Percentiles rank a stretch among this genome's conserved stretches.
Conservation (phyloP, 768 basidiomycete species). For the Lentinula boryana region DNA sequence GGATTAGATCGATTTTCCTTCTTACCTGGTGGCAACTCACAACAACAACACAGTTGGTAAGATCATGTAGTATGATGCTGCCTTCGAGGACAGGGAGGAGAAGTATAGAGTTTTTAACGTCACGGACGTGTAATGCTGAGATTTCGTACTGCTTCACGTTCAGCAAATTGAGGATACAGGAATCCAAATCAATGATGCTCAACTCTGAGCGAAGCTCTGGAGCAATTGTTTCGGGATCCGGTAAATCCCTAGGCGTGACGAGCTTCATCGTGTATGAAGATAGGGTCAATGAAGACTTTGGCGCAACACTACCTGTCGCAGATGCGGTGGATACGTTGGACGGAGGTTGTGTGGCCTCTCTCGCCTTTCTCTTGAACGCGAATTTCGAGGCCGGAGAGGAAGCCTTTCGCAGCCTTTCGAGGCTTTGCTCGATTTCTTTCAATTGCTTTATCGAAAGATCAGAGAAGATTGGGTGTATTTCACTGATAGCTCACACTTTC, state of each 20-base stretch:
- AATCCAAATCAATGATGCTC: constrained; percentile 57
- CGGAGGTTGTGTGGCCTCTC: constrained; percentile 13
- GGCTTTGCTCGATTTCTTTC: constrained; percentile 47
- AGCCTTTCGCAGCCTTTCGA: constrained; percentile 36
- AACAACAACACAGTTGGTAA: constrained; percentile 57
- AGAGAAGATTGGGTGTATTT: constrained; percentile 9
- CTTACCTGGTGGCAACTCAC: constrained; percentile 79
- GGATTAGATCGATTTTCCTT: background rate
- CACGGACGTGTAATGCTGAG: constrained; percentile 61
- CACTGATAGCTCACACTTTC: constrained; percentile 44
- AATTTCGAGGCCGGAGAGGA: constrained; percentile 54
- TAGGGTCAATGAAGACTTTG: constrained; percentile 25
- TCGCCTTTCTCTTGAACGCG: constrained; percentile 49
- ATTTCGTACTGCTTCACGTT: constrained; percentile 19
- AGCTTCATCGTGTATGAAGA: constrained; percentile 39
- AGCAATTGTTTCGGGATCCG: constrained; percentile 25
- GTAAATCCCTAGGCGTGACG: constrained; percentile 37
- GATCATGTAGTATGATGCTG: constrained; percentile 66
- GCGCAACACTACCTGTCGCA: background rate
- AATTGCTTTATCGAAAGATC: constrained; percentile 46
- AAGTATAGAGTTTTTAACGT: constrained; percentile 54
- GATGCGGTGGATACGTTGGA: background rate
- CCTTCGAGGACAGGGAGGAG: constrained; percentile 62
- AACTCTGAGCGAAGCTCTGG: constrained; percentile 38
- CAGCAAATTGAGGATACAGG: constrained; percentile 60